phyloP scores from a whole-genome alignment of 2,329 filamentous ascomycete genomes.

The Elsinoe batatas region DNA sequence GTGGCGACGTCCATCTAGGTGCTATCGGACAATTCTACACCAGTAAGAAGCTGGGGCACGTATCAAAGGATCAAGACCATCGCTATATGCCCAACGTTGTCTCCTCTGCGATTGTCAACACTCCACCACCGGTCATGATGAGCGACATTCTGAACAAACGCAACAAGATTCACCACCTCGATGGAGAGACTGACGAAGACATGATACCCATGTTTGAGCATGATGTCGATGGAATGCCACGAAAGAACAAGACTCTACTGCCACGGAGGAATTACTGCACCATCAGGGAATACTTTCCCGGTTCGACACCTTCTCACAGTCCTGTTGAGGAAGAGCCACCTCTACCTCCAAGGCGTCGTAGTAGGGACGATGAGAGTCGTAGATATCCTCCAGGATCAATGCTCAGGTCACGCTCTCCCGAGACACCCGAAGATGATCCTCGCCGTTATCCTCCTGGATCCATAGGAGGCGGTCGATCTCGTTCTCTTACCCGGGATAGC shows the following conservation, averaged over 20 bases:
- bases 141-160: constrained; percentile 88
- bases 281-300: constrained; percentile 74
- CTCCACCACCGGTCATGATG: constrained; percentile 76
- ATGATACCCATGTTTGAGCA: constrained; percentile 91
- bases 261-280: constrained; percentile 94
- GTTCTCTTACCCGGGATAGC: constrained; percentile 24
- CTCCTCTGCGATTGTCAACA: constrained; percentile 88
- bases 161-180: constrained; percentile 63
- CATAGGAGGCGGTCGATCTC: constrained; percentile 22
- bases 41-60: constrained; percentile 61
- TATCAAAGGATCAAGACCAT: constrained; percentile 78
- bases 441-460: constrained; percentile 23
- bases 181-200: constrained; percentile 73
- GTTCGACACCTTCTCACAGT: constrained; percentile 60
- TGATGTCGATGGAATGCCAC: constrained; percentile 77
- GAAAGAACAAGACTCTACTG: constrained; percentile 84
- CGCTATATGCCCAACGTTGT: constrained; percentile 95
- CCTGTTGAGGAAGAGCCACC: constrained; percentile 38
- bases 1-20: constrained; percentile 87
- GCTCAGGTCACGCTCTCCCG: constrained; percentile 20
- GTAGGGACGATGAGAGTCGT: constrained; percentile 14
- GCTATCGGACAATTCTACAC: constrained; percentile 93
- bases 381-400: constrained; percentile 25
- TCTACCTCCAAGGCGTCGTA: not conserved
- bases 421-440: constrained; percentile 2